Conservation (phyloP, 768 basidiomycete species). For the Rhizopogon vulgaris region DNA sequence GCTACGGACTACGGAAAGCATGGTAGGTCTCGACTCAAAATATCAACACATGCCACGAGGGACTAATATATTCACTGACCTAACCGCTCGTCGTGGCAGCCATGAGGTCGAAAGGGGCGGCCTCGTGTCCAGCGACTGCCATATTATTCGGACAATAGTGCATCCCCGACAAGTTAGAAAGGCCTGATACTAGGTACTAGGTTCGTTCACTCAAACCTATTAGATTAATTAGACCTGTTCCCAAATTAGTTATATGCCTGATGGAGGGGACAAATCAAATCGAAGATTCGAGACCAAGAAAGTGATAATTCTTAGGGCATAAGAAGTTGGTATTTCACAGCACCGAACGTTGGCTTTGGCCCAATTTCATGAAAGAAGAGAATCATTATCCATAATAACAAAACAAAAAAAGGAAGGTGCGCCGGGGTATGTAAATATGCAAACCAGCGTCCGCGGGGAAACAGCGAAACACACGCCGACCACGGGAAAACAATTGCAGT, state of each 20-base stretch:
- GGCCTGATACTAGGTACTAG: background rate
- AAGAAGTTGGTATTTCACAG: background rate
- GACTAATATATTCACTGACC: background rate
- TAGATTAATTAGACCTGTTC: background rate
- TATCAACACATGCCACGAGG: background rate
- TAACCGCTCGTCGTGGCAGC: conserved; percentile 1
- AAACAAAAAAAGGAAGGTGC: background rate
- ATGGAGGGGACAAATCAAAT: background rate
- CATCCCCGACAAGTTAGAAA: background rate
- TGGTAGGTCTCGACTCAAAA: background rate
- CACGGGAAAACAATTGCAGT: background rate
- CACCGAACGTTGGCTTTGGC: background rate
- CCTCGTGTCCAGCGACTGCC: background rate
- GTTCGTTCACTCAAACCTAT: background rate
- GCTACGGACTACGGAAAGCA: background rate
- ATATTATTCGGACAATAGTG: background rate
- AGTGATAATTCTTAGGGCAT: background rate
- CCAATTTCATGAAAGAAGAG: background rate
- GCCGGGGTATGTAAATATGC: conserved; percentile 1
- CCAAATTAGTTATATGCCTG: background rate
- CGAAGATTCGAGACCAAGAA: background rate
- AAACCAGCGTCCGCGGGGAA: background rate
- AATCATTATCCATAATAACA: background rate
- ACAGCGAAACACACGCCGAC: background rate
- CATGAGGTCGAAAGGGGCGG: conserved; percentile 3